Base-by-base conservation (phyloP, 2,329 filamentous ascomycete species). In the Aspergillus uvarum region DNA sequence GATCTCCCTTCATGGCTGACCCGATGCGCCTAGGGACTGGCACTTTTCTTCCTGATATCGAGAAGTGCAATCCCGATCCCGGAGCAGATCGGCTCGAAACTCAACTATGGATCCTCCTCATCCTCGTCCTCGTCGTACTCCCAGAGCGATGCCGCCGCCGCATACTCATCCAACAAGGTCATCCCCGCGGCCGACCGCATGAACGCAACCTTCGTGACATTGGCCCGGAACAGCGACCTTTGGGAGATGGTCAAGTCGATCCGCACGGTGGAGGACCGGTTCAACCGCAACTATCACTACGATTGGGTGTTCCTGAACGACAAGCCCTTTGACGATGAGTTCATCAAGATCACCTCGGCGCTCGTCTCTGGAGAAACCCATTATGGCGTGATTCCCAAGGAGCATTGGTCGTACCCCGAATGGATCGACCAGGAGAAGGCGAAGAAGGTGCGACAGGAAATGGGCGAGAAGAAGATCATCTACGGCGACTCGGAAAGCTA, bases 271-370 rank as follows among this genome's bases (percentile, higher is more conserved):
- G 95, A 99, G 79, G 95, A 99, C 77, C 91, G 95, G 73, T 99
- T 99, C 87, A 99, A 99, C 81, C 87, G 88, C 71, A 90, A 94
- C 71, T 98, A 90, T 82, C 89, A 96, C 81, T 99, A 99, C 79
- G 94, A 98, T 75, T 99, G 96, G 96, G 94, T 99, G 56, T 99
- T 99, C 81, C 82, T 99, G 63, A 99, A 99, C 79, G 95, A 99
- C 75, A 87, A 93, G 76, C 91, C 92, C 0, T 99, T 99, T 72
- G 90, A 96, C 73, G 90, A 91, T 3, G 88, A 87, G 10, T 99
- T 99, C 84, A 98, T 93, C 78, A 94, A 92, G 77, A 84, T 98
- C 66, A 99, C 95, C 4, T 85, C 85, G 4, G 88, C 92, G 1
- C 85, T 99, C 42, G 90, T 96, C n/a, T 98, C 94, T 12, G 95